Evolutionary conservation across 768 basidiomycete genomes (phyloP).

Genomic region (Mycena maculata): DNA sequence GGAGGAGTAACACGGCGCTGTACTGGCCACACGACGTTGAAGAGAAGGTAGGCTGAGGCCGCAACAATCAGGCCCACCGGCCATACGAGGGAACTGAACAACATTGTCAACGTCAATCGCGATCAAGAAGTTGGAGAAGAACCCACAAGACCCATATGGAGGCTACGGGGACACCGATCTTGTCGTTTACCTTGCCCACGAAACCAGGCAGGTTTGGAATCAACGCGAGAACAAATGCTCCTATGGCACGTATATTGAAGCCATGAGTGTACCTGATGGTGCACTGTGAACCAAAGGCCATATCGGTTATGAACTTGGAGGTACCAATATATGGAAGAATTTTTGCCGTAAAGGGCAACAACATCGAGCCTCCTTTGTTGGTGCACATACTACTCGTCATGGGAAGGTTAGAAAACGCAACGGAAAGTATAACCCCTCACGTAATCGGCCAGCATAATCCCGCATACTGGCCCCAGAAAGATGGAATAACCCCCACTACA

Average conservation of each 20-base stretch:
- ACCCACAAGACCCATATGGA: conserved; percentile 32
- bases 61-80: conserved; percentile 30
- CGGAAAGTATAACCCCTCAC: conserved; percentile 3
- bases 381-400: conserved; percentile 19
- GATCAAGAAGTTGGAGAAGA: not conserved
- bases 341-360: conserved; percentile 18
- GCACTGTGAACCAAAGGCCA: not conserved
- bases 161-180: conserved; percentile 9
- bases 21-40: conserved; percentile 25
- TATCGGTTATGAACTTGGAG: not conserved
- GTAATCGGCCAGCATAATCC: conserved; percentile 56
- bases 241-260: conserved; percentile 34
- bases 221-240: conserved; percentile 28
- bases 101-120: not conserved
- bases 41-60: conserved; percentile 24
- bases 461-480: conserved; percentile 73
- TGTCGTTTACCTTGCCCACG: conserved; percentile 16
- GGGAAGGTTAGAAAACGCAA: not conserved
- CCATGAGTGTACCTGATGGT: conserved; percentile 34
- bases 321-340: conserved; percentile 26
- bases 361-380: conserved; percentile 21
- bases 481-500: conserved; percentile 63
- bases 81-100: conserved; percentile 32
- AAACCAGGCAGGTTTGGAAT: conserved; percentile 35
- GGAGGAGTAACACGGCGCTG: not conserved